phyloP scores from a whole-genome alignment of 2,329 filamentous ascomycete genomes.

The Hypomyces rosellus region DNA sequence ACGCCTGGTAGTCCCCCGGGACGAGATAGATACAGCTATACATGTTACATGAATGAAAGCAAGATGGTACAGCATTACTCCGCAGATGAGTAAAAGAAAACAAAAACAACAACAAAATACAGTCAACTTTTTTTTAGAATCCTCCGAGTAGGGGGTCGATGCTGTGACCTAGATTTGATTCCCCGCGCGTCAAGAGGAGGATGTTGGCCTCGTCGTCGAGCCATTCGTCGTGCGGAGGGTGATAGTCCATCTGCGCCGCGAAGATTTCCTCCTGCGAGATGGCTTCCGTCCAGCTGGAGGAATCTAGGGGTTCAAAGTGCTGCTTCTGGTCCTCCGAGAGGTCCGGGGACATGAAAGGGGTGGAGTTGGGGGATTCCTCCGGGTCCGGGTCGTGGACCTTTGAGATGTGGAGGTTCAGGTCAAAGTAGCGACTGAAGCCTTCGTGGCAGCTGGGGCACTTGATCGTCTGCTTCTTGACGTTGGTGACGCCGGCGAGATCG shows the following conservation, averaged over 20 bases:
- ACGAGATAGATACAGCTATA: too few species aligned
- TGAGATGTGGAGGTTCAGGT: slow-evolving; percentile 42
- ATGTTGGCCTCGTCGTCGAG: slow-evolving; percentile 39
- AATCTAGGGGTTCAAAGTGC: slow-evolving; percentile 18
- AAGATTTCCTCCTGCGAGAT: slow-evolving; percentile 28
- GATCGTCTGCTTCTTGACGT: slow-evolving; percentile 36
- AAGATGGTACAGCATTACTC: too few species aligned
- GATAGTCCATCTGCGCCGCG: slow-evolving; percentile 27
- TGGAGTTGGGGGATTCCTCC: not conserved
- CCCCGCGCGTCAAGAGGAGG: slow-evolving; percentile 30
- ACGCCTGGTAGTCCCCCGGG: too few species aligned
- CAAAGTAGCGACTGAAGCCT: slow-evolving; percentile 44
- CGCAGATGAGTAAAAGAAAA: not conserved
- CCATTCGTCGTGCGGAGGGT: slow-evolving; percentile 34
- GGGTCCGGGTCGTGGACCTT: slow-evolving; percentile 16
- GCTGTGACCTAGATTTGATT: slow-evolving; percentile 17
- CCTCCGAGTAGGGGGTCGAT: slow-evolving; percentile 28
- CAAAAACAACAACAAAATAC: not conserved
- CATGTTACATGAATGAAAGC: too few species aligned
- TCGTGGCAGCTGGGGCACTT: slow-evolving; percentile 40
- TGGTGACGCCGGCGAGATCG: slow-evolving; percentile 36
- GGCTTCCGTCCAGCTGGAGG: slow-evolving; percentile 18
- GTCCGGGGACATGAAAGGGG: slow-evolving; percentile 12
- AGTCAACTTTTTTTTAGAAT: slow-evolving; percentile 12
- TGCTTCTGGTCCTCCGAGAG: slow-evolving; percentile 16